phyloP scores from a whole-genome alignment of 306 rosid species.

The Amphicarpaea edgeworthii region DNA sequence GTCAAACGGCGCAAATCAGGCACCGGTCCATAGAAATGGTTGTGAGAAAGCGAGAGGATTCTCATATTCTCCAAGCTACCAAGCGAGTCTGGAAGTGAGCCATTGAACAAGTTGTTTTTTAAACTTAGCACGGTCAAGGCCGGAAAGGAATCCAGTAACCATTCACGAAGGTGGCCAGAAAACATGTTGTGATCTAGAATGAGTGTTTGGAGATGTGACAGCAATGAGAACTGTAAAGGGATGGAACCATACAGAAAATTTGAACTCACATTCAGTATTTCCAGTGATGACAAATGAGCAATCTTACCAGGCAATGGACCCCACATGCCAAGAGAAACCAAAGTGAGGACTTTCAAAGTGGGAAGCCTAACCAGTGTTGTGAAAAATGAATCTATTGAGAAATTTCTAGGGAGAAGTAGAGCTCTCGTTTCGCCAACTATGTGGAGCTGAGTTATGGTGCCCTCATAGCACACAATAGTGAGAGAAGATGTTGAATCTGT shows the following conservation, averaged over 20 bases:
- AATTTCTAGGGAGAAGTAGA: conserved; percentile 66
- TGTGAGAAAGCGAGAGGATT: conserved; percentile 75
- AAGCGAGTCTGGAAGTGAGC: conserved; percentile 70
- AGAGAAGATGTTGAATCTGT: conserved; percentile 64
- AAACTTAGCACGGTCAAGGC: conserved; percentile 74
- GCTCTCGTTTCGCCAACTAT: conserved; percentile 66
- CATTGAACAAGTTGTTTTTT: conserved; percentile 72
- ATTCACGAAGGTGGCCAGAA: conserved; percentile 66
- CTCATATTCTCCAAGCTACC: conserved; percentile 67
- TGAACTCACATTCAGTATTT: conserved; percentile 82
- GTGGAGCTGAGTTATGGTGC: conserved; percentile 79
- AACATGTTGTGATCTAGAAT: conserved; percentile 84
- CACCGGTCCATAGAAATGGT: conserved; percentile 69
- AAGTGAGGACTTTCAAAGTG: conserved; percentile 76
- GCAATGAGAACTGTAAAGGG: conserved; percentile 70
- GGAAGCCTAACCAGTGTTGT: conserved; percentile 71
- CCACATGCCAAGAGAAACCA: conserved; percentile 92
- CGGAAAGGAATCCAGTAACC: conserved; percentile 68
- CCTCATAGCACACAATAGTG: conserved; percentile 78
- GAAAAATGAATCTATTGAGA: conserved; percentile 69
- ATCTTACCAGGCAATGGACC: conserved; percentile 81
- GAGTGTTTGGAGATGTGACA: conserved; percentile 72
- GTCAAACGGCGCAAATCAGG: conserved; percentile 76
- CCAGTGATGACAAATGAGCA: conserved; percentile 65
- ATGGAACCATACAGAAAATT: conserved; percentile 78